Conservation (phyloP, 257 asterid genomes). For the Anisodus tanguticus region DNA sequence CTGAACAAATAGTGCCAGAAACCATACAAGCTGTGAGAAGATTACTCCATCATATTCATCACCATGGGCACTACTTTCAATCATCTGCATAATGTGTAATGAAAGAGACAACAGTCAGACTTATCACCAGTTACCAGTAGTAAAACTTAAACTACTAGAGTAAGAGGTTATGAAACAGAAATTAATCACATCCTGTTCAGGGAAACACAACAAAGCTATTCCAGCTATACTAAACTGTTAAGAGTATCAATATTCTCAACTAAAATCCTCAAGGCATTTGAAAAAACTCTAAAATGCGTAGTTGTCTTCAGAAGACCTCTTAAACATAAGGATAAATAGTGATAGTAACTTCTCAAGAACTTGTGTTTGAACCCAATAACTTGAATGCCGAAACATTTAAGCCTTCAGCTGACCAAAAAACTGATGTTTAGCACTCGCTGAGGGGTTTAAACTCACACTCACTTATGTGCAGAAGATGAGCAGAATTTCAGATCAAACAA, state of each 20-base stretch:
- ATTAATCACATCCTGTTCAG: not conserved
- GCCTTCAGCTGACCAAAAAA: constrained; percentile 9
- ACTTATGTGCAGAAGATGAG: constrained; percentile 5
- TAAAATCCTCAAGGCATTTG: constrained; percentile 12
- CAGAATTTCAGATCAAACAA: constrained; percentile 28
- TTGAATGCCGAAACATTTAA: not conserved
- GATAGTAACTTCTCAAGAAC: not conserved
- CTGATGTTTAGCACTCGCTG: not conserved
- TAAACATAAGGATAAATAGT: not conserved
- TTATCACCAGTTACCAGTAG: not conserved
- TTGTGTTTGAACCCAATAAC: not conserved
- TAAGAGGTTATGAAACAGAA: constrained; percentile 12
- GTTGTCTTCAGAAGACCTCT: constrained; percentile 10
- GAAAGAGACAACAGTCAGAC: constrained; percentile 25
- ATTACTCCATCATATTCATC: constrained; percentile 98
- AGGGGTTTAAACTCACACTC: not conserved
- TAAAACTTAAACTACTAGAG: not conserved
- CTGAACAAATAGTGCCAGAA: constrained; percentile 31
- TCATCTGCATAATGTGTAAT: constrained; percentile 62
- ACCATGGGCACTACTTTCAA: constrained; percentile 94
- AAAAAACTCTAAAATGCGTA: not conserved
- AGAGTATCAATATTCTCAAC: not conserved
- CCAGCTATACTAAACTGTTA: not conserved
- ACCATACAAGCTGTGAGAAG: constrained; percentile 90
- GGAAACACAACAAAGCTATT: not conserved